Evolutionary conservation across 2,329 filamentous ascomycete genomes (phyloP).

Genomic region (Alternaria atra): DNA sequence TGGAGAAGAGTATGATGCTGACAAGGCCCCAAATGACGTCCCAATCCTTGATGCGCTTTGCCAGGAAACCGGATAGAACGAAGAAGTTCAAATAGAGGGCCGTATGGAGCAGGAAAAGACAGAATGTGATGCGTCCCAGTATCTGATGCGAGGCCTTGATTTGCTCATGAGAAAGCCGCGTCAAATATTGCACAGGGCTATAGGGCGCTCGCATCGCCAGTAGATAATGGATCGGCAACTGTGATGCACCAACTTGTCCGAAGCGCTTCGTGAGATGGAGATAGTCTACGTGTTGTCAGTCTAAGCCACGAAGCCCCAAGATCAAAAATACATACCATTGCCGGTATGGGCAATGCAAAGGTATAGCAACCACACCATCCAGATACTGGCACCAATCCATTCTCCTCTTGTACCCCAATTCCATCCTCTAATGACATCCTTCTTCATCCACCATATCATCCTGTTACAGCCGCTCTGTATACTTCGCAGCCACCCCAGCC

Average conservation of each 20-base stretch:
- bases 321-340: conserved; percentile 58
- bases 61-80: conserved; percentile 59
- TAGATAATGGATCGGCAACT: conserved; percentile 67
- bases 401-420: conserved; percentile 63
- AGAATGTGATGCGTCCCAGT: conserved; percentile 63
- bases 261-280: conserved; percentile 70
- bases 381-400: conserved; percentile 58
- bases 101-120: conserved; percentile 63
- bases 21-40: conserved; percentile 67
- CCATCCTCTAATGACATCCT: conserved; percentile 54
- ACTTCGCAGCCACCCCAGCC: conserved; percentile 34
- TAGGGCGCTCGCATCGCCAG: conserved; percentile 62
- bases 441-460: conserved; percentile 57
- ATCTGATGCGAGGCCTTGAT: conserved; percentile 67
- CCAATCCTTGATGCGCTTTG: conserved; percentile 63
- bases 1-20: conserved; percentile 56
- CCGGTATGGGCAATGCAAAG: conserved; percentile 62
- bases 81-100: conserved; percentile 68
- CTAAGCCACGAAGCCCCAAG: background rate
- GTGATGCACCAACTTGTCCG: conserved; percentile 67
- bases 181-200: conserved; percentile 61
- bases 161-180: conserved; percentile 62
- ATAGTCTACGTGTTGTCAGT: conserved; percentile 59
- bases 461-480: conserved; percentile 36
- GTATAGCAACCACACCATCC: conserved; percentile 63